Evolutionary conservation across 441 rosid species (phyloP).

Genomic region (Pelargonium cotyledonis): DNA sequence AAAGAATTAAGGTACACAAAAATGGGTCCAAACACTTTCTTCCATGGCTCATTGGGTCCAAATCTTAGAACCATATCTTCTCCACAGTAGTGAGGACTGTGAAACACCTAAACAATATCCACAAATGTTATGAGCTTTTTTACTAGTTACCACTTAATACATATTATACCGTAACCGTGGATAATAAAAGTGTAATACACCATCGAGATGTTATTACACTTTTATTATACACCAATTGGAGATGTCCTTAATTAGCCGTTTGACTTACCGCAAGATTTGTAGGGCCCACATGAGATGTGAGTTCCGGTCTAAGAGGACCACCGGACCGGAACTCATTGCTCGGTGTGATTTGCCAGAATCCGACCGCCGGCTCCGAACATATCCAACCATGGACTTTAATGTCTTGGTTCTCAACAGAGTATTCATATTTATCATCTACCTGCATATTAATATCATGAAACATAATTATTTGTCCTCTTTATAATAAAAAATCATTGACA

Average conservation of each 20-base stretch:
- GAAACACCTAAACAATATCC: conserved; percentile 40
- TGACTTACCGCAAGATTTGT: conserved; percentile 67
- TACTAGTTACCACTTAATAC: no score
- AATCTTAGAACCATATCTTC: conserved; percentile 43
- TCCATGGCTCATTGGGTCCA: conserved; percentile 55
- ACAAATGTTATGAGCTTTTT: no score
- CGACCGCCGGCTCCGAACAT: conserved; percentile 49
- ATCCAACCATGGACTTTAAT: conserved; percentile 69
- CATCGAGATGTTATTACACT: no score
- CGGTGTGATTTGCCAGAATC: conserved; percentile 72
- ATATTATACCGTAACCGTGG: no score
- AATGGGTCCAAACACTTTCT: conserved; percentile 72
- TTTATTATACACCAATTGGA: no score
- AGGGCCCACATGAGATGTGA: conserved; percentile 24
- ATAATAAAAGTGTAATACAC: no score
- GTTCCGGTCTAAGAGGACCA: conserved; percentile 64
- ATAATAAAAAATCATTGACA: no score
- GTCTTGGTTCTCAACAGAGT: conserved; percentile 59
- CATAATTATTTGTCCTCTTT: no score
- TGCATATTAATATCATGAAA: no score
- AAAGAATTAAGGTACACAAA: conserved; percentile 58
- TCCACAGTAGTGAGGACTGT: conserved; percentile 56
- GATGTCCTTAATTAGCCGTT: no score
- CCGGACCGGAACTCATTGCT: conserved; percentile 71
- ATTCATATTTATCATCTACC: conserved; percentile 75